Evolutionary conservation across 225 moss, liverwort and hornwort genomes (phyloP).

Genomic region (Bryoerythrophyllum caledonicum): DNA sequence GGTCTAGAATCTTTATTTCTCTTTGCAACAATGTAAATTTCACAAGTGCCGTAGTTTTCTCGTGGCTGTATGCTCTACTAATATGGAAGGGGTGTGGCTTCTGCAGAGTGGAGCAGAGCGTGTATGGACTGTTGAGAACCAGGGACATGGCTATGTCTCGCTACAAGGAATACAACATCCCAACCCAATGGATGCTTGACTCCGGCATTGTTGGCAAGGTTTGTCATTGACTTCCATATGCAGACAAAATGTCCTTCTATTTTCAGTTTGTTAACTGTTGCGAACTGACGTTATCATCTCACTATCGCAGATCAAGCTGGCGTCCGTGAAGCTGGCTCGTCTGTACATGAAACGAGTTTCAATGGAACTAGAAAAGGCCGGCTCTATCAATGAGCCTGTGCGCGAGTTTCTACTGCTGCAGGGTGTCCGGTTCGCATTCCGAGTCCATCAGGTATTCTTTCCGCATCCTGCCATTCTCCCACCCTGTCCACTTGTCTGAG

Average conservation of each 20-base stretch:
- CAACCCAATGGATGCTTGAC: slow-evolving; percentile 77
- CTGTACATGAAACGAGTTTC: slow-evolving; percentile 90
- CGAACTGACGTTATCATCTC: not conserved
- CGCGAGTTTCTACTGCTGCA: slow-evolving; percentile 76
- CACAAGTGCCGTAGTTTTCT: not conserved
- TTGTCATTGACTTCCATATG: not conserved
- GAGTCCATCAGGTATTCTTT: slow-evolving; percentile 76
- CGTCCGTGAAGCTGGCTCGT: slow-evolving; percentile 81
- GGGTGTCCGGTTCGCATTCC: slow-evolving; percentile 93
- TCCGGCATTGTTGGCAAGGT: slow-evolving; percentile 81
- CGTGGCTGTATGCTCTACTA: not conserved
- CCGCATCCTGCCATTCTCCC: not conserved
- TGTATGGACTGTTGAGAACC: slow-evolving; percentile 78
- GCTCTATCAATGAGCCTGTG: slow-evolving; percentile 66
- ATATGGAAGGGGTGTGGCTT: not conserved
- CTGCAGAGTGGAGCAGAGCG: slow-evolving; percentile 79
- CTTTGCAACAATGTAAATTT: not conserved
- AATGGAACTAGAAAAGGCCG: slow-evolving; percentile 56
- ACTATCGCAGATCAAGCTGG: slow-evolving; percentile 67
- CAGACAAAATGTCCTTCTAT: not conserved
- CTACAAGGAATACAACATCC: slow-evolving; percentile 74
- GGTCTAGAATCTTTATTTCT: not conserved
- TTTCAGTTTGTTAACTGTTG: not conserved
- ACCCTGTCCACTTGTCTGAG: not conserved
- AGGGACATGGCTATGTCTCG: slow-evolving; percentile 86